Evolutionary conservation across 1,284 basidiomycete species (phyloP).

Genomic region (Austroboletus novae-zelandiae): DNA sequence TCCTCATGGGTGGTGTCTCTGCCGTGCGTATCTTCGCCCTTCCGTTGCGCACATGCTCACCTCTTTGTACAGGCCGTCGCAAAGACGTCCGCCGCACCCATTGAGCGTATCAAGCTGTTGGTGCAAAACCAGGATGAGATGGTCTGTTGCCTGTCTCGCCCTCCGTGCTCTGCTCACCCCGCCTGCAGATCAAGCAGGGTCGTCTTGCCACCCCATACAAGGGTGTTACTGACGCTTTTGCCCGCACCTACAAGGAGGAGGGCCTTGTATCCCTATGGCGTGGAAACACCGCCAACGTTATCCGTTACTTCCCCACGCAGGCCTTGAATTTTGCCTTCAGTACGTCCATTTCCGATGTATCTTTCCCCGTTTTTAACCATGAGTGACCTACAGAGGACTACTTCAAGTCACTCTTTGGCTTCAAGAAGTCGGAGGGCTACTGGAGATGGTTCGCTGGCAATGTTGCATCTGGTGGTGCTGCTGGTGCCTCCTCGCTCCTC

Average conservation of each 20-base stretch:
- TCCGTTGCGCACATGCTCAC: conserved; percentile 3
- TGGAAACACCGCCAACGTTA: conserved; percentile 97
- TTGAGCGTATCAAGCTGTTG: conserved; percentile 98
- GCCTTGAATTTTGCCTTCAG: conserved; percentile 96
- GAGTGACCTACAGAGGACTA: conserved; percentile 76
- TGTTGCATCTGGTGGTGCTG: conserved; percentile 95
- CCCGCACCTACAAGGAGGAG: conserved; percentile 87
- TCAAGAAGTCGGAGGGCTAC: conserved; percentile 87
- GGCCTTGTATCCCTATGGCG: conserved; percentile 90
- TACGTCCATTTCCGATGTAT: conserved; percentile 34
- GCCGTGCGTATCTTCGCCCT: conserved; percentile 54
- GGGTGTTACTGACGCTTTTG: conserved; percentile 87
- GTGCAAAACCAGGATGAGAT: conserved; percentile 98
- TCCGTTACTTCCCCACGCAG: conserved; percentile 97
- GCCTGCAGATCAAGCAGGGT: conserved; percentile 87
- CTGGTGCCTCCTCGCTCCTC: conserved; percentile 93
- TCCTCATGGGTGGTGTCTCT: conserved; percentile 91
- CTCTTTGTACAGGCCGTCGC: conserved; percentile 73
- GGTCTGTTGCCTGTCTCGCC: conserved; percentile 41
- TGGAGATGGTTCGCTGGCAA: conserved; percentile 91
- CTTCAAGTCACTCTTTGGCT: conserved; percentile 93
- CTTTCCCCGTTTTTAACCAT: not conserved
- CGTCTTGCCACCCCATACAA: conserved; percentile 92
- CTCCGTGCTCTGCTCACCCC: conserved; percentile 16
- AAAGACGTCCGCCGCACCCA: conserved; percentile 97